Base-by-base conservation (phyloP, 257 asterid genomes). In the Solanum pennellii region DNA sequence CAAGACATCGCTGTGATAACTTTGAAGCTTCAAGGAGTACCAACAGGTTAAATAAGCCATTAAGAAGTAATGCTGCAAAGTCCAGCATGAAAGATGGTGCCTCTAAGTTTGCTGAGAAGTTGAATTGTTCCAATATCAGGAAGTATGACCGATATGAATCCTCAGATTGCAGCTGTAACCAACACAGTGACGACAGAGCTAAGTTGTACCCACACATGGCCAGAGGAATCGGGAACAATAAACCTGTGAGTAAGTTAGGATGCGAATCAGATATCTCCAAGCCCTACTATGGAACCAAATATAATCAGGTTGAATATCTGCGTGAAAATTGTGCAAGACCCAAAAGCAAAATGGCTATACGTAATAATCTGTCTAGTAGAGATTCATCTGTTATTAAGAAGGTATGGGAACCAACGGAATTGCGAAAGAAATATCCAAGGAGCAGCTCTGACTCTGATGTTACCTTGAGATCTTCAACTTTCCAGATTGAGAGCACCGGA, bases 321-420 rank as follows among this genome's bases (percentile, higher is more conserved):
- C 94, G 93, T 71, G 97, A 93, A 76, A 92, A 86, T 73, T 89
- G 86, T 74, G 94, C 92, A 39, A 94, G 94, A 90, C 90, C 93
- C 87, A 95, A 94, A 90, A 91, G 89, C 91, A 96, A 92, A 93
- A 85, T 69, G 41, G 82, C 73, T 62, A 42, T 86, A 87, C 91
- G 92, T 33, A 88, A 89, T 90, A 89, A 92, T 88, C 91, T 82
- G 47, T 80, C 91, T 86, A 88, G 72, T 86, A 86, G 91, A 77
- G 91, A 90, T 85, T 82, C 89, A 68, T 83, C 91, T 88, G 37
- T 59, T 87, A 89, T 91, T 69, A 95, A 93, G 93, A 95, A 95
- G 92, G 98, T 95, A 79, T 97, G 99, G 99, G 99, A 97, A 91
- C 99, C 99, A 83, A 88, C 94, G 92, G 98, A 94, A 89, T 92